Base-by-base conservation (phyloP, 345 rosid species). In the Populus deltoides region DNA sequence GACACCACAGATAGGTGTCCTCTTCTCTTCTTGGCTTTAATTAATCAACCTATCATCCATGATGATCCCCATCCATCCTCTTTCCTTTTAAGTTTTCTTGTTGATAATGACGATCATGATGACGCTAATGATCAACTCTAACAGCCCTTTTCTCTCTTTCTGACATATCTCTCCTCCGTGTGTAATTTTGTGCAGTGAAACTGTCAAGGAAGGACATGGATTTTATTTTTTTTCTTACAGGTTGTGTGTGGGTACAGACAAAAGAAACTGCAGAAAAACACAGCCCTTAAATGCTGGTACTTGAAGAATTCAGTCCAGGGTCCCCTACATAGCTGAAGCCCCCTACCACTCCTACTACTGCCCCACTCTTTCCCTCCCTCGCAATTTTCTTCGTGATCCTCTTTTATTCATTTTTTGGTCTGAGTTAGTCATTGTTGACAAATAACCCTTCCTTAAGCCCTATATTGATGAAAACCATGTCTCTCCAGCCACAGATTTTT, bases 101-200 rank as follows among this genome's bases (percentile, higher is more conserved):
- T 55, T 77, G 73, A 68, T 68, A 55, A 77, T 77, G 79, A 69
- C 31, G 66, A 69, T 68, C 68, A 57, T 77, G 68, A 29, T 77
- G 74, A 53, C 59, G 68, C 18, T 17, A 10, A 77, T 47, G 67
- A 59, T 72, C 77, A 55, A n/a, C 35, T 18, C 73, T 33, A 66
- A 49, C 78, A 45, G 33, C 65, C 72, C 41, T 36, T 2, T n/a
- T 20, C 8, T 8, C 12, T 27, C 57, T 27, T 12, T 43, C 47
- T n/a, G 24, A 35, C 47, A 22, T 22, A 3, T 55, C n/a, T 10
- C 11, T 4, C 18, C 8, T 68, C 8, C 11, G 20, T 39, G 20
- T 69, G 27, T 36, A 41, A 8, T 18, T 39, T 41, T 69, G 29
- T 16, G 38, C 39, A 47, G 73, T 70, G 41, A 70, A 45, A 49